Base-by-base conservation (phyloP, 192 early-diverging fungal species). In the Coemansia interrupta region DNA sequence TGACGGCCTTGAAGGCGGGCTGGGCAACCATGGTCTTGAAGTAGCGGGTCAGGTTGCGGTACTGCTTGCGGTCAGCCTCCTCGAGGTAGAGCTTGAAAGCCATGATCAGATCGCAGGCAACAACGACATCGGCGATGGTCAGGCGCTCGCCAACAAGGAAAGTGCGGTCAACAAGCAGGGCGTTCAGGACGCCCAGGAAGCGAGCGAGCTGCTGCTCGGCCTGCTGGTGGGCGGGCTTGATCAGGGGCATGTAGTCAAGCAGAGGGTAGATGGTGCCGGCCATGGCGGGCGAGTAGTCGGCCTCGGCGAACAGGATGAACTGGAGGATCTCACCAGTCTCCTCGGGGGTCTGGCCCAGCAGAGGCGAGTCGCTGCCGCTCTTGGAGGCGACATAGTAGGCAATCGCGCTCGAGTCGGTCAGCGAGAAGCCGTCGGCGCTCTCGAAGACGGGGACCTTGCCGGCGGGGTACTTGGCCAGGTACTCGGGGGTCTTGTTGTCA, bases 111-210 rank as follows among this genome's bases (percentile, higher is more conserved):
- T 73, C 67, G 54, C 78, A 66, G 60, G 82, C 85, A 42, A 93
- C 63, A 54, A 82, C 61, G 63, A 97, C 87, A 77, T 97, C 95
- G 53, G 95, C 95, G 22, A 93, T 74, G 66, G 95, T 95, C 66
- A 97, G 71, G 63, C 80, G 82, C 81, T 97, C 95, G 59, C 92
- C 95, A 56, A 96, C 94, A 60, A 97, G 82, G 88, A 86, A 97
- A 66, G 95, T 97, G 79, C 86, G 84, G 84, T 80, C 82, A 49
- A 88, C 61, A 15, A 97, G 83, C 68, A 92, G 80, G 42, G 85
- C 83, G 85, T 97, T 87, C 38, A 97, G 80, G 26, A 81, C 84
- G 55, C 54, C 69, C 43, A 95, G 73, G 58, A 85, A 79, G 48
- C 82, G 78, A 78, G 82, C 79, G 63, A 83, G 22, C 45, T 86